phyloP scores from a whole-genome alignment of 2,329 filamentous ascomycete genomes.

The Pseudogymnoascus sp. region DNA sequence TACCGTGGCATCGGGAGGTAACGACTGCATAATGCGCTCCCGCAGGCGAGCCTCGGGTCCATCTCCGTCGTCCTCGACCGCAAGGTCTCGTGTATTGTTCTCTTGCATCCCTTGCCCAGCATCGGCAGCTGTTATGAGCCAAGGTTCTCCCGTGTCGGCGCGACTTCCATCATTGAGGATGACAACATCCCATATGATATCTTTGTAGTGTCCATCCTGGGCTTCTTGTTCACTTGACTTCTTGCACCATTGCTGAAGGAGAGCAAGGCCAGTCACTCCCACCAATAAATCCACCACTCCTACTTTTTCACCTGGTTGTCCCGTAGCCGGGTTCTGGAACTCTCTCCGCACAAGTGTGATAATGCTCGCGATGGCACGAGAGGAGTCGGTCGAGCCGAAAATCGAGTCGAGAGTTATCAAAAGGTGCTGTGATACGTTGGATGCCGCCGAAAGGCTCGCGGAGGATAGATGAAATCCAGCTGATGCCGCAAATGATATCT shows the following conservation, averaged over 20 bases:
- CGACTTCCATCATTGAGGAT: constrained; percentile 52
- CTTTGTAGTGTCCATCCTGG: constrained; percentile 42
- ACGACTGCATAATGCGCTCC: constrained; percentile 46
- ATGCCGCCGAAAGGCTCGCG: constrained; percentile 46
- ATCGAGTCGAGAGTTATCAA: constrained; percentile 56
- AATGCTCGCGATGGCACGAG: constrained; percentile 59
- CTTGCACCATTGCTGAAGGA: constrained; percentile 52
- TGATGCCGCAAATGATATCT: constrained; percentile 54
- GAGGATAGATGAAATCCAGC: constrained; percentile 53
- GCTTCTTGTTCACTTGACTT: constrained; percentile 44
- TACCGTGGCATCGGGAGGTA: constrained; percentile 50
- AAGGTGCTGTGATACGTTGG: constrained; percentile 50
- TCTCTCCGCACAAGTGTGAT: constrained; percentile 57
- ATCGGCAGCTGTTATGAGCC: constrained; percentile 23
- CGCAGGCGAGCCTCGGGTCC: constrained; percentile 42
- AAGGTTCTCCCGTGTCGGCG: constrained; percentile 44
- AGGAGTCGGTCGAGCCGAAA: constrained; percentile 63
- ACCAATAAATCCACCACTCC: constrained; percentile 54
- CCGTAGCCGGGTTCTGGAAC: constrained; percentile 56
- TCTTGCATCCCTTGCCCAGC: constrained; percentile 27
- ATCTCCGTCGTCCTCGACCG: constrained; percentile 32
- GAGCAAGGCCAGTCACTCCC: constrained; percentile 53
- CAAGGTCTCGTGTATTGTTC: constrained; percentile 32
- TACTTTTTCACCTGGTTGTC: constrained; percentile 51
- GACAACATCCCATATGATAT: constrained; percentile 60